Conservation (phyloP, 805 yeast species). For the Yamadazyma insecticola region DNA sequence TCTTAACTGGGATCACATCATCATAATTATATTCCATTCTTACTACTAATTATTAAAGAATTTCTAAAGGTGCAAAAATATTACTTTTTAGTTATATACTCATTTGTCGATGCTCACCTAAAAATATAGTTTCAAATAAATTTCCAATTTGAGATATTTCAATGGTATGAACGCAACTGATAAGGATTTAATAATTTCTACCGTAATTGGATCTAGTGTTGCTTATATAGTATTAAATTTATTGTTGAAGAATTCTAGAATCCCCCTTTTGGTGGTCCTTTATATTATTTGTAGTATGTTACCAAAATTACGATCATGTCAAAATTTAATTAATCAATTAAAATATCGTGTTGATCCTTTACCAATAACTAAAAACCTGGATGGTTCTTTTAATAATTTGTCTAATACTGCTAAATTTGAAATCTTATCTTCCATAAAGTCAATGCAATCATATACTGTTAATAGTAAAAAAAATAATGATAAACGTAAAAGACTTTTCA, state of each 20-base stretch:
- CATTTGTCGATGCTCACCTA: no score
- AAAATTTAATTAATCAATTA: no score
- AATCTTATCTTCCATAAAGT: conserved; percentile 39
- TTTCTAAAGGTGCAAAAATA: not conserved
- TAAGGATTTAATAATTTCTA: conserved; percentile 14
- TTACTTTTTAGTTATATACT: no score
- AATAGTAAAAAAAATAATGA: conserved; percentile 43
- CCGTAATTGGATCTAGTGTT: conserved; percentile 13
- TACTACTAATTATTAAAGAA: no score
- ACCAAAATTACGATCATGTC: conserved; percentile 10
- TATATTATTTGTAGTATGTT: conserved; percentile 31
- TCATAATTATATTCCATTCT: conserved; percentile 24
- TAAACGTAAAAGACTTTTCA: conserved; percentile 38
- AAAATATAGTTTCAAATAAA: no score
- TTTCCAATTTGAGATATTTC: conserved; percentile 1
- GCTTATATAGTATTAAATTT: conserved; percentile 17
- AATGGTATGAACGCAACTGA: conserved; percentile 13
- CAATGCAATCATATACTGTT: conserved; percentile 40
- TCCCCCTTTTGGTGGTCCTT: conserved; percentile 24
- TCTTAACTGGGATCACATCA: conserved; percentile 40
- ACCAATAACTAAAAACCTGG: conserved; percentile 11
- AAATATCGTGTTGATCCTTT: not conserved
- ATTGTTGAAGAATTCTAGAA: conserved; percentile 16
- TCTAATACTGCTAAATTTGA: conserved; percentile 20
- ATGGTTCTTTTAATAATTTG: conserved; percentile 15